phyloP scores from a whole-genome alignment of 208 protist genomes.

The Trichomonas tenax region DNA sequence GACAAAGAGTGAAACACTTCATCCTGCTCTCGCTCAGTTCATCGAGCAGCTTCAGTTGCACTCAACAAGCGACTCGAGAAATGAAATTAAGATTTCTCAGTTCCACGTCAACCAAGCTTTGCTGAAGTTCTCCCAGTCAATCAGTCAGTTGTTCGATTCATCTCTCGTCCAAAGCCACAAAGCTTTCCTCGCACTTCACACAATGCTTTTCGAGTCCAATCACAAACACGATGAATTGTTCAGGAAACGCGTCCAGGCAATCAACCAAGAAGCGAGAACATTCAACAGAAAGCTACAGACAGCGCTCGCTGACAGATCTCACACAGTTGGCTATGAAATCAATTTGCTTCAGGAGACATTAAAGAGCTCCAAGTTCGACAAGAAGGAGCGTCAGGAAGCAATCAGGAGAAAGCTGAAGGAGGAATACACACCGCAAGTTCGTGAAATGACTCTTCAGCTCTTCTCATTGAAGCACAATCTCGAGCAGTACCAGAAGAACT shows the following conservation, averaged over 20 bases:
- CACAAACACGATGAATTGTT: conserved; percentile 5
- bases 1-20: not conserved
- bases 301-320: not conserved
- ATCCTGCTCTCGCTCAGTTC: not conserved
- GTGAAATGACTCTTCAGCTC: not conserved
- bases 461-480: conserved; percentile 9
- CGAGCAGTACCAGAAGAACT: not conserved
- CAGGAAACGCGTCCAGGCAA: not conserved
- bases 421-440: not conserved
- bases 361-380: not conserved
- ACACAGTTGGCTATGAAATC: conserved; percentile 2
- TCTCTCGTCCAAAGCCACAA: not conserved
- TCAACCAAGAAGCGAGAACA: not conserved
- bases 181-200: not conserved
- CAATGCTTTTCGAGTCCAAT: not conserved
- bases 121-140: not conserved
- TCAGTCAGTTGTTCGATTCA: not conserved
- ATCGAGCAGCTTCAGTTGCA: not conserved
- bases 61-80: not conserved
- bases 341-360: not conserved
- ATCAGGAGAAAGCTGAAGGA: not conserved
- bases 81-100: conserved; percentile 18
- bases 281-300: not conserved
- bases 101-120: not conserved
- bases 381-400: not conserved